These are phyloP conservation scores for Cladosporium sp. DNA, from an alignment of 2,329 filamentous ascomycete genomes.

Conservation along the genomic window DNA sequence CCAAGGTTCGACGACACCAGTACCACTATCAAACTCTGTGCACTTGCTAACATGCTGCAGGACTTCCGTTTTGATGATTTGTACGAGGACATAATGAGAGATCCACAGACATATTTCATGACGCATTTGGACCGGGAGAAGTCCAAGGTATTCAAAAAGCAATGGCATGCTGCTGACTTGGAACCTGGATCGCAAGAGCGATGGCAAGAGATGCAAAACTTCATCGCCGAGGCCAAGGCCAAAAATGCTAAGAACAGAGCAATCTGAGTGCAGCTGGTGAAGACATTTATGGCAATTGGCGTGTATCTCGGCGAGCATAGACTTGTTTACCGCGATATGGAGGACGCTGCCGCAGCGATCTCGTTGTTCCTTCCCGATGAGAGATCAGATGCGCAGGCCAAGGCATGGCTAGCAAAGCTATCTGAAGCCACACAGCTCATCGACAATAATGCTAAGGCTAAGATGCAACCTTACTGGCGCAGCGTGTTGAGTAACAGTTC, in stretches of 20 bases:
- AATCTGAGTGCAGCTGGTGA: conserved; percentile 6
- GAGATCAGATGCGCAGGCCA: conserved; percentile 12
- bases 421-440: conserved; percentile 27
- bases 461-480: conserved; percentile 35
- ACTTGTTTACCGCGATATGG: conserved; percentile 37
- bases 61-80: conserved; percentile 1
- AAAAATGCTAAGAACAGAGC: neutral
- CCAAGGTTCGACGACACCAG: neutral
- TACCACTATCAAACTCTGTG: neutral
- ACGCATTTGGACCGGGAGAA: conserved; percentile 25
- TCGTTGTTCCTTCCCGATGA: conserved; percentile 35
- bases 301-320: conserved; percentile 30
- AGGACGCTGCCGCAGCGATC: conserved; percentile 36
- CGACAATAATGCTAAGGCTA: conserved; percentile 39
- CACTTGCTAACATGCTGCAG: neutral
- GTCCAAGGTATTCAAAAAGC: conserved; percentile 38
- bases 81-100: neutral
- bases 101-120: conserved; percentile 2
- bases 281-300: conserved; percentile 23
- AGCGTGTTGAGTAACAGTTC: conserved; percentile 36
- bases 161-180: conserved; percentile 44
- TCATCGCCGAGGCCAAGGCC: conserved; percentile 25
- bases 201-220: conserved; percentile 35
- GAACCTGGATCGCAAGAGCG: conserved; percentile 37
- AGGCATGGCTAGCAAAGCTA: neutral